Evolutionary conservation across 768 basidiomycete species (phyloP).

Genomic region (Hemileccinum impolitum): DNA sequence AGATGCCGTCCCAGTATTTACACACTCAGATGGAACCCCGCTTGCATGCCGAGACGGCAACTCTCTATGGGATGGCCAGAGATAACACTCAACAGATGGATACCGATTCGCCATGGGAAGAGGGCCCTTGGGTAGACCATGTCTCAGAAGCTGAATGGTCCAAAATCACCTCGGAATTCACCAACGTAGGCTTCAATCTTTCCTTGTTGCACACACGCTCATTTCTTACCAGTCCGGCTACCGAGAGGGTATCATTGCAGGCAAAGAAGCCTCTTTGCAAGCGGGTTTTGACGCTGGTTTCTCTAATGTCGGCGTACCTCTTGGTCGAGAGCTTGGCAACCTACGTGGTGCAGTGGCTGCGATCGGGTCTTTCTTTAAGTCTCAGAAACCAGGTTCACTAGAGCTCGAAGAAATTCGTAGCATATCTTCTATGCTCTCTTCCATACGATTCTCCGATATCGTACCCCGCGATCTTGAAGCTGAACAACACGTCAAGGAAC

Average conservation of each 20-base stretch:
- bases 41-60: no score
- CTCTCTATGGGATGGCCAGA: no score
- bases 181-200: slow-evolving; percentile 47
- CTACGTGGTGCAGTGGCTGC: slow-evolving; percentile 72
- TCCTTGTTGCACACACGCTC: not conserved
- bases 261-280: slow-evolving; percentile 85
- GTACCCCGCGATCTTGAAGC: slow-evolving; percentile 76
- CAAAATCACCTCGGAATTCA: slow-evolving; percentile 65
- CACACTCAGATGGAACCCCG: no score
- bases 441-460: slow-evolving; percentile 67
- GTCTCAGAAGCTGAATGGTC: slow-evolving; percentile 59
- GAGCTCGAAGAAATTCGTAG: slow-evolving; percentile 44
- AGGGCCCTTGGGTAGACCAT: slow-evolving; percentile 34
- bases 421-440: slow-evolving; percentile 53
- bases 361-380: slow-evolving; percentile 53
- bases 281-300: slow-evolving; percentile 89
- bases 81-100: no score
- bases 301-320: slow-evolving; percentile 61
- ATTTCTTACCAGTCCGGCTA: slow-evolving; percentile 73
- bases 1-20: no score
- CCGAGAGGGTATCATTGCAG: slow-evolving; percentile 92
- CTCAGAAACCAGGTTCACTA: slow-evolving; percentile 13
- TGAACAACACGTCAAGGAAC: slow-evolving; percentile 69
- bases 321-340: slow-evolving; percentile 74
- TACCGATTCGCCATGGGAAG: slow-evolving; percentile 59